Base-by-base conservation (phyloP, 2,329 filamentous ascomycete species). In the Ampelomyces quisqualis region DNA sequence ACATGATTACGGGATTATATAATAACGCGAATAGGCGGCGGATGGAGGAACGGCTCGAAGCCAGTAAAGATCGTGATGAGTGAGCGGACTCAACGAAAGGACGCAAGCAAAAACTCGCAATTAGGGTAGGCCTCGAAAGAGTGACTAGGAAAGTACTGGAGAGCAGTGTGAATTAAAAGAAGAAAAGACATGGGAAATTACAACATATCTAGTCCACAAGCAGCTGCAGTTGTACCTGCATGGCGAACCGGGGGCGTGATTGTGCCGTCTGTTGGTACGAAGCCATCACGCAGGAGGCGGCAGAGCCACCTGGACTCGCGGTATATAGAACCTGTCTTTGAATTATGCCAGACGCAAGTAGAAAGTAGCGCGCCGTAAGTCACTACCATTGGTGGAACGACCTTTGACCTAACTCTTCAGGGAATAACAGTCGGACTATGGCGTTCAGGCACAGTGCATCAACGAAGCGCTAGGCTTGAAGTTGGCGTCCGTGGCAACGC, bases 71-170 rank as follows among this genome's bases (percentile, higher is more conserved):
- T 56, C 51, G 64, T 64, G 65, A 60, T 57, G 67, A 67, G 60
- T 57, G 67, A 67, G 49, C 50, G 45, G 40, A 50, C 53, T 58
- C 57, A 79, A 77, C 43, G 77, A 80, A 67, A 68, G 77, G 74
- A 80, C 76, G 75, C 76, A 78, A 75, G 76, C 64, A 72, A 48
- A 67, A 19, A 53, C 60, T 57, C 55, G 61, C 67, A 56, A 63
- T 58, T 58, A 58, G 30, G 45, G 40, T 47, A 49, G 36, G 46
- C 55, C 60, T 58, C 53, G 45, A 58, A 49, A 58, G 58, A 63
- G 52, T 43, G 62, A 61, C 58, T 57, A 55, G 40, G 32, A 24
- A 51, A 40, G 40, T 24, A 49, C 55, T 37, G 36, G 40, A 56
- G 43, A 41, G 40, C 39, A 57, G 55, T 44, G 53, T 49, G 45